Conservation (phyloP, 768 basidiomycete species). For the Lactarius deliciosus region DNA sequence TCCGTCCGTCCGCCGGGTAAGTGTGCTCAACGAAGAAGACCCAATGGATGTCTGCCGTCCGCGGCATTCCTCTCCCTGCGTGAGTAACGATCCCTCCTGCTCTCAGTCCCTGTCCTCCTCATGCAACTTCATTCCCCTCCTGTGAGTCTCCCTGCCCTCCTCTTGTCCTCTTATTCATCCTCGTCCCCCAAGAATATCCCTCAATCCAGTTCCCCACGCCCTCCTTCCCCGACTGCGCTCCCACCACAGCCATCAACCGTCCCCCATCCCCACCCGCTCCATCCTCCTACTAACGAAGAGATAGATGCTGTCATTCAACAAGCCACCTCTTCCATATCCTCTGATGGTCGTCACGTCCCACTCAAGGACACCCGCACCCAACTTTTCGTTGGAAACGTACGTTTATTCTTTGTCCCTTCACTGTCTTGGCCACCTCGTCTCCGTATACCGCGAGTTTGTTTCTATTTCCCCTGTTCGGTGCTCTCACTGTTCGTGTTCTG, state of each 20-base stretch:
- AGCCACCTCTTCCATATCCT: constrained; percentile 69
- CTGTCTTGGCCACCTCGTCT: constrained; percentile 3
- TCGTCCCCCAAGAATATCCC: constrained; percentile 10
- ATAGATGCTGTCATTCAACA: constrained; percentile 91
- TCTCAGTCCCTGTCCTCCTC: constrained; percentile 16
- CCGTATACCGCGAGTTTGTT: not conserved
- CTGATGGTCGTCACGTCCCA: constrained; percentile 48
- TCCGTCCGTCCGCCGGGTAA: constrained; percentile 15
- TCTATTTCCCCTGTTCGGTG: not conserved
- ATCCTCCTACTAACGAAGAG: constrained; percentile 67
- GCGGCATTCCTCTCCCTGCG: constrained; percentile 23
- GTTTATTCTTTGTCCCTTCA: constrained; percentile 34
- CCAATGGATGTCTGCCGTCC: constrained; percentile 22
- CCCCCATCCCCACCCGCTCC: constrained; percentile 17
- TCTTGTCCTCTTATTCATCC: constrained; percentile 11
- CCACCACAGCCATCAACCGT: constrained; percentile 3
- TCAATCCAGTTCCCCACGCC: constrained; percentile 13
- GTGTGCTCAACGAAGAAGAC: constrained; percentile 5
- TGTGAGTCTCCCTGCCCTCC: constrained; percentile 9
- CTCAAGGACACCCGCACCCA: constrained; percentile 88
- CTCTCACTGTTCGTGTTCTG: constrained; percentile 1
- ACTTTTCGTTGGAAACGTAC: constrained; percentile 93
- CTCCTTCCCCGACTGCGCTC: constrained; percentile 11
- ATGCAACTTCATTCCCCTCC: constrained; percentile 24
- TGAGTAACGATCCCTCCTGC: constrained; percentile 15